phyloP scores from a whole-genome alignment of 2,329 filamentous ascomycete genomes.

The Xylogone sp. region DNA sequence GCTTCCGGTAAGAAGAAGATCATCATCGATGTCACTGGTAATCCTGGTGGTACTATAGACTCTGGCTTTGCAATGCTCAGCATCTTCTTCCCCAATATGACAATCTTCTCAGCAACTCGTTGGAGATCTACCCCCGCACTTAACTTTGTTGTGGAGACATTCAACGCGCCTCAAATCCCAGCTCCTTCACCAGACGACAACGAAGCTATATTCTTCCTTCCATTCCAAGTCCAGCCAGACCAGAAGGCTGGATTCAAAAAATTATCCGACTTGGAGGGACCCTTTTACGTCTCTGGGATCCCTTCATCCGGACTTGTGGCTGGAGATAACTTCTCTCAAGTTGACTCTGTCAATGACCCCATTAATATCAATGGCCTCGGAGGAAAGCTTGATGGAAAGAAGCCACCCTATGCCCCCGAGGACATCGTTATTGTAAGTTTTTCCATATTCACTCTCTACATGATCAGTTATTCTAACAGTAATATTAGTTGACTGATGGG shows the following conservation, averaged over 20 bases:
- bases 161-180: not conserved
- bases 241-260: slow-evolving; percentile 25
- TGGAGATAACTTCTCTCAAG: not conserved
- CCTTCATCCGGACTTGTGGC: not conserved
- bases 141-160: slow-evolving; percentile 15
- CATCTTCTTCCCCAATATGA: slow-evolving; percentile 45
- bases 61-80: slow-evolving; percentile 60
- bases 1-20: slow-evolving; percentile 54
- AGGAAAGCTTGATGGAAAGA: not conserved
- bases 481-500: slow-evolving; percentile 46
- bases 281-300: slow-evolving; percentile 38
- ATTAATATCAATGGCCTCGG: not conserved
- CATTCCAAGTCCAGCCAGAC: not conserved
- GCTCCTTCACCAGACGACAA: not conserved
- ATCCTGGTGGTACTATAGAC: slow-evolving; percentile 55
- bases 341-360: not conserved
- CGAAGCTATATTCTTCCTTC: slow-evolving; percentile 1
- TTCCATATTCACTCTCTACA: not conserved
- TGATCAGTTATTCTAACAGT: no score
- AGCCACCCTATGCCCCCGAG: slow-evolving; percentile 32
- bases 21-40: slow-evolving; percentile 54
- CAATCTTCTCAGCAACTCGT: slow-evolving; percentile 46
- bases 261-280: slow-evolving; percentile 29
- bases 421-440: slow-evolving; percentile 33
- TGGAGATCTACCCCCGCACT: slow-evolving; percentile 46